Conservation (phyloP, 768 basidiomycete species). For the Basidioascus undulatus region DNA sequence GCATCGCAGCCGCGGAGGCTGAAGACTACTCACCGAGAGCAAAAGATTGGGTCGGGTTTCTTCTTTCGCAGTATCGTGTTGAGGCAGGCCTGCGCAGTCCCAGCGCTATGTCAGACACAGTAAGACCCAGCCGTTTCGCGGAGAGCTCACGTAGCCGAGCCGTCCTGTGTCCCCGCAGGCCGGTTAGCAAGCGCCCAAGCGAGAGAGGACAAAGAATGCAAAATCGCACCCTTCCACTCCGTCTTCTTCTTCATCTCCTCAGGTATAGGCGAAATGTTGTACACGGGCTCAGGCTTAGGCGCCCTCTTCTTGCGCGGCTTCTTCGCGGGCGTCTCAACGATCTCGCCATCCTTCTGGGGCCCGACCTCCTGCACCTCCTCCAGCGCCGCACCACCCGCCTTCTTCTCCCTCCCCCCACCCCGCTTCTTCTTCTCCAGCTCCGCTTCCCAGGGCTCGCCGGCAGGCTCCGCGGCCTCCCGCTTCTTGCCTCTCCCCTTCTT, state of each 20-base stretch:
- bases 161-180: slow-evolving; percentile 2
- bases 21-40: slow-evolving; percentile 35
- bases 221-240: slow-evolving; percentile 8
- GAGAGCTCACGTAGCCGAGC: slow-evolving; percentile 39
- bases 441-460: too few species aligned
- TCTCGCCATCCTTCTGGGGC: too few species aligned
- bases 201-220: neutral
- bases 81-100: too few species aligned
- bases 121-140: too few species aligned
- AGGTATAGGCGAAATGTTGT: slow-evolving; percentile 14
- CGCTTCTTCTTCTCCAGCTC: too few species aligned
- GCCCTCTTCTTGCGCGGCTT: slow-evolving; percentile 9
- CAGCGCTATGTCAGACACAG: too few species aligned
- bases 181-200: neutral
- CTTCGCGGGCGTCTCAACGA: too few species aligned
- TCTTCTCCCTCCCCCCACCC: too few species aligned
- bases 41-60: slow-evolving; percentile 51
- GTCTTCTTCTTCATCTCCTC: slow-evolving; percentile 10
- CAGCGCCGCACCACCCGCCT: too few species aligned
- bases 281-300: slow-evolving; percentile 7
- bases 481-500: too few species aligned
- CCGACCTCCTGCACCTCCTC: too few species aligned
- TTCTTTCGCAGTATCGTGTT: slow-evolving; percentile 54
- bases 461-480: too few species aligned
- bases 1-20: neutral